phyloP scores from a whole-genome alignment of 2,329 filamentous ascomycete species.

The Chrysoporthe austroafricana region DNA sequence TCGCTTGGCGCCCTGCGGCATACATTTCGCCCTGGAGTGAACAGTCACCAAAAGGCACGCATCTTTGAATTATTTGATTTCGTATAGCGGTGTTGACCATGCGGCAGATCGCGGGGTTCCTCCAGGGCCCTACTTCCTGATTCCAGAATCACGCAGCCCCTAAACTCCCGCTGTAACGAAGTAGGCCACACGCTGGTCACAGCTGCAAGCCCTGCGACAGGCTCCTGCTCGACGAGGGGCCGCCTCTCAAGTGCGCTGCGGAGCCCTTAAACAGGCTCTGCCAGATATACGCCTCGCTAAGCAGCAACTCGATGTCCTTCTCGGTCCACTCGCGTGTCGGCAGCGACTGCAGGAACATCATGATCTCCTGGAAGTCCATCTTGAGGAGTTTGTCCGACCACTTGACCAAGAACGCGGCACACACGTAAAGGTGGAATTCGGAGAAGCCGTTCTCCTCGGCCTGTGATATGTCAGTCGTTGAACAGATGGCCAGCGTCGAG shows the following conservation, averaged over 20 bases:
- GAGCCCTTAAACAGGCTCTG: constrained; percentile 96
- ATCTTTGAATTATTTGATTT: background rate
- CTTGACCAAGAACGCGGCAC: constrained; percentile 95
- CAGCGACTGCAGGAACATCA: constrained; percentile 98
- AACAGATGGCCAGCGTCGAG: background rate
- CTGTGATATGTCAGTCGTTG: constrained; percentile 49
- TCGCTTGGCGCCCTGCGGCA: no score
- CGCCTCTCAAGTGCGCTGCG: constrained; percentile 77
- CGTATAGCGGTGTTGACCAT: background rate
- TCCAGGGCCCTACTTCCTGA: background rate
- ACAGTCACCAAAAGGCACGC: background rate
- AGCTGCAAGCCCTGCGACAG: constrained; percentile 48
- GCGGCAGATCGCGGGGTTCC: background rate
- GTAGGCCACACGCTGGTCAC: constrained; percentile 26
- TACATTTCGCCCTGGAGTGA: no score
- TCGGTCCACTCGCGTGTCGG: constrained; percentile 95
- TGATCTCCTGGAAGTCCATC: constrained; percentile 98
- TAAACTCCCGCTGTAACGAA: background rate
- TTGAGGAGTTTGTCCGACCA: constrained; percentile 94
- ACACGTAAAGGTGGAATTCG: constrained; percentile 97
- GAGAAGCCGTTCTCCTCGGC: constrained; percentile 98
- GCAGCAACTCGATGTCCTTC: constrained; percentile 93
- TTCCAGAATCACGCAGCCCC: background rate
- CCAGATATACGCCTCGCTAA: constrained; percentile 99
- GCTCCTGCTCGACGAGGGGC: constrained; percentile 42